These are phyloP conservation scores for Stephanodiscus triporus DNA, from an alignment of 108 stramenopile species.

Conservation along the genomic window DNA sequence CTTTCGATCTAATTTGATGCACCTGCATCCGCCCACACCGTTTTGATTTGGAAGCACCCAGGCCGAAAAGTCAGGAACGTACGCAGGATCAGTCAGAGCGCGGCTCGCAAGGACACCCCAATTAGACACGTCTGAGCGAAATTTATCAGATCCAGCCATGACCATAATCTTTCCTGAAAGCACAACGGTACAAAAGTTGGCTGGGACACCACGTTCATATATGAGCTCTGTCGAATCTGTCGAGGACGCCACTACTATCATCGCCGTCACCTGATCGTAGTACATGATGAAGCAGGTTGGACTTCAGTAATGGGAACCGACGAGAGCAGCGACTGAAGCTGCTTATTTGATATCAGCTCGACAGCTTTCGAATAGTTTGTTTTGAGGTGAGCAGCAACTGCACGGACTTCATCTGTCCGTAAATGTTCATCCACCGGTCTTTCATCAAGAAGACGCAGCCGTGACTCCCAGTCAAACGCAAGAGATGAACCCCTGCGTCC, in stretches of 20 bases:
- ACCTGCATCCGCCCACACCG: constrained; percentile 69
- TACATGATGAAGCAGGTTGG: constrained; percentile 38
- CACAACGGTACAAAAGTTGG: constrained; percentile 78
- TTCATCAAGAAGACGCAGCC: constrained; percentile 80
- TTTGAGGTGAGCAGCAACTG: constrained; percentile 82
- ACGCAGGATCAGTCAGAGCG: constrained; percentile 64
- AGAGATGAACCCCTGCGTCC: constrained; percentile 11
- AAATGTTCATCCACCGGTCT: constrained; percentile 80
- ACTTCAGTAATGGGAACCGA: constrained; percentile 67
- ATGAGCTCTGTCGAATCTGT: constrained; percentile 63
- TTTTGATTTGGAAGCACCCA: constrained; percentile 61
- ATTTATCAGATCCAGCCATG: constrained; percentile 84
- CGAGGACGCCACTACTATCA: constrained; percentile 41
- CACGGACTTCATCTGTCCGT: constrained; percentile 72
- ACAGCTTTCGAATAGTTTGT: constrained; percentile 72
- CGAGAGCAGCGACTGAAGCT: constrained; percentile 64
- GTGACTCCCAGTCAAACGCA: constrained; percentile 64
- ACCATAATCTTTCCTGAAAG: constrained; percentile 86
- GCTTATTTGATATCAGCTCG: constrained; percentile 65
- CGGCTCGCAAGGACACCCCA: constrained; percentile 86
- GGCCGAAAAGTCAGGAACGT: constrained; percentile 84
- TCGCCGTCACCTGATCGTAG: constrained; percentile 18
- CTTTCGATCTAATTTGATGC: constrained; percentile 58
- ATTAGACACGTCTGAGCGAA: constrained; percentile 81
- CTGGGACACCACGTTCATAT: constrained; percentile 68